These are phyloP conservation scores for Zygoascus hellenicus DNA, from an alignment of 1,139 yeast species.

Conservation along the genomic window DNA sequence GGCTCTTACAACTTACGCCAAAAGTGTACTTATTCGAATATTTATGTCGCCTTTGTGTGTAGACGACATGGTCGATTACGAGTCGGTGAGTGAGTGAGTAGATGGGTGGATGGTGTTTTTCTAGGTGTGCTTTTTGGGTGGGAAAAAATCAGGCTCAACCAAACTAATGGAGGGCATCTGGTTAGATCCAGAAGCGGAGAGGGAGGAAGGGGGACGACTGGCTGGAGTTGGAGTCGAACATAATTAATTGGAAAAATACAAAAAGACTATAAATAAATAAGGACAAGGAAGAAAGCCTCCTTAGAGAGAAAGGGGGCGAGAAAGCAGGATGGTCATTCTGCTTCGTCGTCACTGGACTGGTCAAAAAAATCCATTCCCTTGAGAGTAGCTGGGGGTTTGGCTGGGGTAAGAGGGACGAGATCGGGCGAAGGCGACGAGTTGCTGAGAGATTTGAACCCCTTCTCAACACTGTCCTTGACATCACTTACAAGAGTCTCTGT, in stretches of 20 bases:
- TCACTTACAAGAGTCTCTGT: slow-evolving; percentile 28
- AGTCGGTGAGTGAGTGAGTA: slow-evolving; percentile 1
- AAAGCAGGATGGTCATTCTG: slow-evolving; percentile 4
- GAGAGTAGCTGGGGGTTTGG: not conserved
- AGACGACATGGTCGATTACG: slow-evolving; percentile 3
- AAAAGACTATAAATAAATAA: slow-evolving; percentile 3
- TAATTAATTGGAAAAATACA: not conserved
- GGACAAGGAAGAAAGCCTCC: no score
- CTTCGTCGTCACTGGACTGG: not conserved
- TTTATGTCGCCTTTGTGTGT: slow-evolving; percentile 19
- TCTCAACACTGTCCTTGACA: slow-evolving; percentile 13
- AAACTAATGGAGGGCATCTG: no score
- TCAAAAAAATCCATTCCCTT: slow-evolving; percentile 2
- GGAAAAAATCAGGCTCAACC: no score
- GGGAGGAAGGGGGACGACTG: no score
- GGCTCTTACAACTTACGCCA: slow-evolving; percentile 18
- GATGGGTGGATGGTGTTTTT: slow-evolving; percentile 5
- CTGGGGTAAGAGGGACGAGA: no score
- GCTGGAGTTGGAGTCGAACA: no score
- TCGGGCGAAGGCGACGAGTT: no score
- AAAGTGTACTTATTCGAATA: slow-evolving; percentile 20
- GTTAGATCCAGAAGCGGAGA: no score
- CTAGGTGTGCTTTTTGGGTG: no score
- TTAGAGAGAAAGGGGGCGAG: no score
- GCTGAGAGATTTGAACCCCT: slow-evolving; percentile 9